A percentile compares a stretch with the other conserved stretches of the same genome.
Evolutionary conservation across 106 monocot genomes (phyloP).

Genomic region (Chionographis japonica): DNA sequence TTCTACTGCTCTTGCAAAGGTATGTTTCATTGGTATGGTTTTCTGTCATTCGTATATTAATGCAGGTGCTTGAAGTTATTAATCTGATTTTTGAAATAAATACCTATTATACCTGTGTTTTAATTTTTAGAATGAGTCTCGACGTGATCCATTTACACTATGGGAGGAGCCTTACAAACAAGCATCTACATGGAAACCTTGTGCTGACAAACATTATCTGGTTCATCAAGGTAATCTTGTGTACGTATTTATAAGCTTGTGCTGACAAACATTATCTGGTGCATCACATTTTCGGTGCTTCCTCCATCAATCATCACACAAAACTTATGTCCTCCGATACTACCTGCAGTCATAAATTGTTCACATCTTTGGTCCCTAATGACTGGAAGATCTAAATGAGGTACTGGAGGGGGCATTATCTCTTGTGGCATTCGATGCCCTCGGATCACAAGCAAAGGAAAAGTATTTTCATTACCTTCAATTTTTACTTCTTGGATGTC

Average conservation of each 20-base stretch:
- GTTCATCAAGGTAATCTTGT: conserved; percentile 37
- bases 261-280: too few relatives aligned
- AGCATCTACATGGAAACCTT: conserved; percentile 57
- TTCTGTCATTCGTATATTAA: not conserved
- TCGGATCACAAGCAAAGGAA: too few relatives aligned
- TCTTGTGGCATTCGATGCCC: too few relatives aligned
- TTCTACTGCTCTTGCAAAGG: conserved; percentile 34
- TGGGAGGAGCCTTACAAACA: conserved; percentile 50
- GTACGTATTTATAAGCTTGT: not conserved
- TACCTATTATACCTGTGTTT: not conserved
- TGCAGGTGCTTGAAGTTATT: not conserved
- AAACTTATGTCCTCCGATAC: too few relatives aligned
- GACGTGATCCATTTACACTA: conserved; percentile 18
- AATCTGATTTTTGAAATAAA: not conserved
- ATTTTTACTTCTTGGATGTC: too few relatives aligned
- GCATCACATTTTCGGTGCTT: too few relatives aligned
- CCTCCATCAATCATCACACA: too few relatives aligned
- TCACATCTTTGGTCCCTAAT: too few relatives aligned
- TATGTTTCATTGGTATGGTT: conserved; percentile 11
- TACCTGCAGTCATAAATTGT: too few relatives aligned
- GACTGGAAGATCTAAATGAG: too few relatives aligned
- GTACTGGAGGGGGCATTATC: too few relatives aligned
- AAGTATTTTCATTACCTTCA: too few relatives aligned
- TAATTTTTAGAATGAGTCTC: conserved; percentile 29
- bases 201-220: conserved; percentile 37